A percentile compares a stretch with the other conserved stretches of the same genome.
phyloP scores from a whole-genome alignment of 2,329 filamentous ascomycete genomes.

The Aschersonia sp. region DNA sequence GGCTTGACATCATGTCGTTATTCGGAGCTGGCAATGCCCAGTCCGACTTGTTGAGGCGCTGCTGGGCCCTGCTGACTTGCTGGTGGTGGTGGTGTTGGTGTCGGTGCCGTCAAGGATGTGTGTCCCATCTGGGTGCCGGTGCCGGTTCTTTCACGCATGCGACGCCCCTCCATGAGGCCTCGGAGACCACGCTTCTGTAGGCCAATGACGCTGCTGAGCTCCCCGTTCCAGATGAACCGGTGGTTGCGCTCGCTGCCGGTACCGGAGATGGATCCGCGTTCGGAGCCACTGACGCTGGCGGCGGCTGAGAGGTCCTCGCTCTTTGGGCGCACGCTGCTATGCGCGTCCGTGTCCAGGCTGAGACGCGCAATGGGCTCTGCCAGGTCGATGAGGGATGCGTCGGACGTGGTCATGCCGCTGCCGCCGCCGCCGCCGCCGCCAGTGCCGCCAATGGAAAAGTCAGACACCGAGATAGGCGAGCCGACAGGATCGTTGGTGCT shows the following conservation, averaged over 20 bases:
- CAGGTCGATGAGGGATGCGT: constrained; percentile 16
- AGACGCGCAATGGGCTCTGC: constrained; percentile 23
- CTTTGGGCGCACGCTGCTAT: constrained; percentile 19
- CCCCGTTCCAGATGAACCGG: constrained; percentile 54
- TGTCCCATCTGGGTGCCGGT: constrained; percentile 18
- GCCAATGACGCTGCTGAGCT: constrained; percentile 82
- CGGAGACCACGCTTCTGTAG: constrained; percentile 85
- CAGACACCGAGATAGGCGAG: constrained; percentile 16
- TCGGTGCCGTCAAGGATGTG: constrained; percentile 3
- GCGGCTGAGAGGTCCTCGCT: constrained; percentile 36
- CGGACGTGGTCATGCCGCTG: constrained; percentile 8
- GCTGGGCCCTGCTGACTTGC: constrained; percentile 25
- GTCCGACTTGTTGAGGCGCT: constrained; percentile 24
- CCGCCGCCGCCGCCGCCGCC: no score
- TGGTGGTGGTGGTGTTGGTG: not conserved
- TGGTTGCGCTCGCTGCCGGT: constrained; percentile 33
- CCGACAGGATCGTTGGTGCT: constrained; percentile 29
- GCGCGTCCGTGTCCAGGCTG: constrained; percentile 22
- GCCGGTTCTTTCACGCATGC: constrained; percentile 61
- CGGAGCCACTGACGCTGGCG: constrained; percentile 36
- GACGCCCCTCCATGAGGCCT: constrained; percentile 85
- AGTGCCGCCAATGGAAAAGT: constrained; percentile 16
- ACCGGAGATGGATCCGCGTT: constrained; percentile 30
- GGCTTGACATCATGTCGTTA: not conserved
- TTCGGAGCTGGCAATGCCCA: constrained; percentile 32